Evolutionary conservation across 306 rosid species (phyloP), one percentile per base, ranked within the genome.

Genomic region (Trifolium subterraneum): DNA sequence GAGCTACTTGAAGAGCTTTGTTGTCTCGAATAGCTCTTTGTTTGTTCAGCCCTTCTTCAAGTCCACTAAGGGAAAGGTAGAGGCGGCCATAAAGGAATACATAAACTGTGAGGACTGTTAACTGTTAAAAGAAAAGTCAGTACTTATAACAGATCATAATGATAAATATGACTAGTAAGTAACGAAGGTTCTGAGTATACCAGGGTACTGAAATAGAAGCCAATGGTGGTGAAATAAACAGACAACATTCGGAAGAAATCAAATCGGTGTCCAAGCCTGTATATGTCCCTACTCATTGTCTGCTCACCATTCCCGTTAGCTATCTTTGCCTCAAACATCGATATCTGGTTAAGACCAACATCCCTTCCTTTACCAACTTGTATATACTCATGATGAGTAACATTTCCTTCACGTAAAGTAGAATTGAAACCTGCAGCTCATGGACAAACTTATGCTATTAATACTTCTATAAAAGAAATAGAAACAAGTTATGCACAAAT

Each of bases 351-450:
- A 41, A 93, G 97, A 80, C 98, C 97, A 50, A 93, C 98, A 33
- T 93, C 97, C 74, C 98, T 84, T 81, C 98, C 97, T 81, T 93
- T 93, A 77, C 98, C 98, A 36, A 93, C 98, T 88, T 91, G 98
- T 65, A 91, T 93, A 78, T 93, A 93, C 83, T 93, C 97, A 78
- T 93, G 97, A 84, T 93, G 98, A 64, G 98, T 93, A 66, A 93
- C 92, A 73, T 82, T 91, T 7, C 97, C 98, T 71, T 88, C 97
- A 35, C 98, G 98, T 61, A 91, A 72, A 14, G 98, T 93, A 72
- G 97, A 93, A 79, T 93, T 93, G 83, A 78, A 93, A 85, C 98
- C 98, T 91, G 84, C 48, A 84, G 39, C 70, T 22, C 73, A 79
- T 5, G 75, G 33, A 70, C 52, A 72, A 82, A 59, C 8, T 29